phyloP scores from a whole-genome alignment of 73 alveolate genomes.

The Diophrys sp. region DNA sequence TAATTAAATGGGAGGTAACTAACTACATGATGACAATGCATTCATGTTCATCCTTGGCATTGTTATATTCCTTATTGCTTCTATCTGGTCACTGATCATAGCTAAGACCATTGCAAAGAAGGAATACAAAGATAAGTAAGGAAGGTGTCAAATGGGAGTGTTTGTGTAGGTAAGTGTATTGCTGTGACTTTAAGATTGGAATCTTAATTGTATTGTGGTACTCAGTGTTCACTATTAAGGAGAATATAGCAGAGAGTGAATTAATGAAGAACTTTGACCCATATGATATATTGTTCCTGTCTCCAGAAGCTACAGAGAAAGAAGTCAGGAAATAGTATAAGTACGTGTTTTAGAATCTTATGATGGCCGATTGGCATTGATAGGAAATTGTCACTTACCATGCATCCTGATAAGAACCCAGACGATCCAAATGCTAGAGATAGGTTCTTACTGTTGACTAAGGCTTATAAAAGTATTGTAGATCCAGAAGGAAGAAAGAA shows the following conservation, averaged over 20 bases:
- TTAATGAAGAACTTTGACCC: slow-evolving; percentile 2
- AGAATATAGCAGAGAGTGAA: not conserved
- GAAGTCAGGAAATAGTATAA: slow-evolving; percentile 2
- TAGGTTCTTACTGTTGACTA: slow-evolving; percentile 75
- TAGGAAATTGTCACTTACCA: slow-evolving; percentile 58
- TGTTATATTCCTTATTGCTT: not conserved
- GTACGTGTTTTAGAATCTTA: not conserved
- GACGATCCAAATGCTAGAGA: slow-evolving; percentile 81
- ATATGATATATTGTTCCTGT: not conserved
- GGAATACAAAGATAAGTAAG: not conserved
- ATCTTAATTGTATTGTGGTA: not conserved
- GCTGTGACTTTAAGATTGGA: not conserved
- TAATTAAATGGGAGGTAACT: no score
- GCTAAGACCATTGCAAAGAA: not conserved
- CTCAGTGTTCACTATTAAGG: not conserved
- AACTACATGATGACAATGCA: not conserved
- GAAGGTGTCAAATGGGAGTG: not conserved
- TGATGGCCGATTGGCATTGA: no score
- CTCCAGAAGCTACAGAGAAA: not conserved
- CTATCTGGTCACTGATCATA: not conserved
- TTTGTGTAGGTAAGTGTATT: not conserved
- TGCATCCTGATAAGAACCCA: slow-evolving; percentile 92
- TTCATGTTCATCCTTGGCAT: not conserved
- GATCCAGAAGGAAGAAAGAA: slow-evolving; percentile 76
- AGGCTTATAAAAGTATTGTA: slow-evolving; percentile 78